Conservation (phyloP, 2,329 filamentous ascomycete species). For the Orbilia quercus region DNA sequence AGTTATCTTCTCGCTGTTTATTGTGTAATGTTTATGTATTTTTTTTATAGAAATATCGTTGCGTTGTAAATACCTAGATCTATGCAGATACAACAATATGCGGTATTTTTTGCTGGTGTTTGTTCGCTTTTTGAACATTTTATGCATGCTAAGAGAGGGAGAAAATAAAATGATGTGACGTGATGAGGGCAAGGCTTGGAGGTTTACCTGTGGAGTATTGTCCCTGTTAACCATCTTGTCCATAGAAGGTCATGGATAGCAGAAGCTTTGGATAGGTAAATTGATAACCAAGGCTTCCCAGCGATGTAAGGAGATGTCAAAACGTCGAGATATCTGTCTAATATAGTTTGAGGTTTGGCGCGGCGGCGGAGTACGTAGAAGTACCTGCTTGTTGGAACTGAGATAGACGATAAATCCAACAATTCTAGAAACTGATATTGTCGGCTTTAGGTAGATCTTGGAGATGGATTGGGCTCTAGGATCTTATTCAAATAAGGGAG, state of each 20-base stretch:
- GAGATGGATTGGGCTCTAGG: not conserved
- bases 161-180: not conserved
- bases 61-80: too few species aligned
- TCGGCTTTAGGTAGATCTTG: conserved; percentile 6
- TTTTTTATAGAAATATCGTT: too few species aligned
- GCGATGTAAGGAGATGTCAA: too few species aligned
- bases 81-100: too few species aligned
- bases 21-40: too few species aligned
- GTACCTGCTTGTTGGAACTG: conserved; percentile 8
- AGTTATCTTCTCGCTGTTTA: not conserved
- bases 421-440: conserved; percentile 33
- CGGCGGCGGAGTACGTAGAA: conserved; percentile 2
- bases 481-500: conserved; percentile 16
- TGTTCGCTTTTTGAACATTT: not conserved
- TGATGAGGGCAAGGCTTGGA: not conserved
- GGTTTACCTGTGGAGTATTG: conserved; percentile 36
- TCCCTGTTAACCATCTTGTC: conserved; percentile 35
- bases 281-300: too few species aligned
- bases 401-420: conserved; percentile 11
- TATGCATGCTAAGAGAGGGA: not conserved
- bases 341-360: not conserved
- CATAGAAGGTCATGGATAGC: not conserved
- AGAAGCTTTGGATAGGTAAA: too few species aligned
- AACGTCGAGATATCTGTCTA: not conserved
- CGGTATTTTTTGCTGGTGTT: not conserved